Base-by-base conservation (phyloP, 495 filamentous ascomycete species). In the Niebla homalea region DNA sequence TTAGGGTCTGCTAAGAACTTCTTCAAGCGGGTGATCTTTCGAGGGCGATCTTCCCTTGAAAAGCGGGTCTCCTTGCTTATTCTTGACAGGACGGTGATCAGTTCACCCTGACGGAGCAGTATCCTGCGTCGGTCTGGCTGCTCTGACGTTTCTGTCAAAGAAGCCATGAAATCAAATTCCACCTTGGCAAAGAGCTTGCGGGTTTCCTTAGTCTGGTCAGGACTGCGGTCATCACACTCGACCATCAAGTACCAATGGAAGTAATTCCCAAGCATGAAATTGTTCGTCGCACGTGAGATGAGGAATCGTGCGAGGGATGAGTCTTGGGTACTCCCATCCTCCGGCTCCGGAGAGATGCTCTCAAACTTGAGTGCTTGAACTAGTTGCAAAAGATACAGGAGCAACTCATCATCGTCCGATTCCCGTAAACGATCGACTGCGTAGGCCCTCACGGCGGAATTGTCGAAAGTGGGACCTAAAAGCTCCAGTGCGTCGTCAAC, bases 161-260 rank as follows among this genome's bases (percentile, higher is more conserved):
- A 87, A 11, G 74, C 67, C 85, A 97, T 95, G 67, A 97, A 97
- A 61, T 97, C 88, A 57, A 84, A 97, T 53, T 90, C 88, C 22
- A 97, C 84, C 46, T 88, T 88, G 10, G 82, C 79, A 62, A 94
- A 97, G 19, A 99, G 77, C 45, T 83, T 81, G 23, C 82, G 86
- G 52, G 88, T 82, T 44, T 80, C 78, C 18, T 76, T 73, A 2
- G 75, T 64, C 50, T 87, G 85, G 11, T 82, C 79, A 6, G 77
- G 76, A 47, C 78, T 83, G 47, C 80, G 75, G 57, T 96, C 89
- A 59, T 95, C 90, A 36, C 81, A 87, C 64, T 99, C 93, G 3
- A 97, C 93, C 79, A 95, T 95, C 1, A 99, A 72, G 62, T 97
- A 99, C 92, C 92, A 99, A 64, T 93, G 87, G 42, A 99, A 77